Evolutionary conservation across 805 yeast genomes (phyloP), one percentile per base, ranked within the genome.

Genomic region (Metschnikowia lunata): DNA sequence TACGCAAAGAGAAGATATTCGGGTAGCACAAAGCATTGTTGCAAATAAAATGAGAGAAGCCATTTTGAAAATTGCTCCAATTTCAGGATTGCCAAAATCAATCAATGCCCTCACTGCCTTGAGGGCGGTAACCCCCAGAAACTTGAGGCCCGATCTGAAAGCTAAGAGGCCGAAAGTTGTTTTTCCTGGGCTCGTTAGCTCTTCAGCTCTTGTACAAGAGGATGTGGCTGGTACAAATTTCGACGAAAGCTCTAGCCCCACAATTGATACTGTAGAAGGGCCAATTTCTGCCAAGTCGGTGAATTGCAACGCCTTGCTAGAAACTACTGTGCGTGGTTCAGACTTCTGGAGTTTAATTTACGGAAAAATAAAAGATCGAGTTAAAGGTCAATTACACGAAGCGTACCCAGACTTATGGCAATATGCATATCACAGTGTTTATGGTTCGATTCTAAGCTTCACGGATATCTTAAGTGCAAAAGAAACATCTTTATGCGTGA

Each of bases 401-500:
- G 85, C 96, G 12, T 88, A 88, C 61, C 96, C 96, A 0, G 97
- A 90, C 60, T 71, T 90, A 47, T 86, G 91, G 83, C 72, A 76
- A 47, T 85, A 75, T 56, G 79, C 91, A 0, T 67, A 82, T 40
- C 78, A 79, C 42, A 80, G 83, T 58, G 90, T 85, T 12, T 90
- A 90, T 59, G 79, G 87, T 0, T 88, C 95, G 6, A 64, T 90
- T 30, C 71, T 90, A 48, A 83, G 95, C 15, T 84, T 66, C 60
- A 76, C 80, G 13, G 82, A 73, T 3, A 72, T 88, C 1, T 63
- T 90, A 27, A 58, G 72, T 4, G 80, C 85, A 1, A 72, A 70
- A 50, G 95, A 88, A 50, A 84, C 96, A 1, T 81, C 91, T 29
- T 59, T 88, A 46, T 82, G 88, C 29, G 79, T 90, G 2, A 77